Conservation (phyloP, 1,284 basidiomycete species). For the Inonotus obliquus region DNA sequence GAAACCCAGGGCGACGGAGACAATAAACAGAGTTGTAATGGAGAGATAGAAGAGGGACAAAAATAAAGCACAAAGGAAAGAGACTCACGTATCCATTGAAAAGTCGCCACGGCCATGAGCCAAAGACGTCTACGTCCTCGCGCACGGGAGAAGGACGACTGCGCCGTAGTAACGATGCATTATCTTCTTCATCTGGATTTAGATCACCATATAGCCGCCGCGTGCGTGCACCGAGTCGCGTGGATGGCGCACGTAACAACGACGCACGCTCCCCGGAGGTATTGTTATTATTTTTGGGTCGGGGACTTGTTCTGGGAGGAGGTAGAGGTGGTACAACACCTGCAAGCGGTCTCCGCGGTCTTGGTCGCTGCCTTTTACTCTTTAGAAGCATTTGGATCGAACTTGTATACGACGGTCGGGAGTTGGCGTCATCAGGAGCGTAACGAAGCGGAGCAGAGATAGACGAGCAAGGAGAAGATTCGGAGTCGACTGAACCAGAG, state of each 20-base stretch:
- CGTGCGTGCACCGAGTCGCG: constrained; percentile 11
- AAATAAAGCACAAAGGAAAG: background rate
- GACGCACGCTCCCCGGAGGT: constrained; percentile 2
- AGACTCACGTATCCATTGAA: constrained; percentile 61
- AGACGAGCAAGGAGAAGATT: constrained; percentile 63
- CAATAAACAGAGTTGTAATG: background rate
- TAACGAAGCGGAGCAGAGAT: constrained; percentile 67
- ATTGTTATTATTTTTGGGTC: background rate
- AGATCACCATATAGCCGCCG: background rate
- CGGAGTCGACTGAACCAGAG: constrained; percentile 33
- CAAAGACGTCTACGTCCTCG: constrained; percentile 44
- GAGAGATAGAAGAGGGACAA: background rate
- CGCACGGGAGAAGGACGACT: constrained; percentile 30
- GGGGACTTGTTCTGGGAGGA: background rate
- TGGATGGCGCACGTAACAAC: constrained; percentile 8
- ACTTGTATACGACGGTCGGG: constrained; percentile 32
- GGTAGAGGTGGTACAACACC: background rate
- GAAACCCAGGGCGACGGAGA: background rate
- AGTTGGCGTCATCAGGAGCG: constrained; percentile 42
- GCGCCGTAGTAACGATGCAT: constrained; percentile 23
- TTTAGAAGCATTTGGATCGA: constrained; percentile 2
- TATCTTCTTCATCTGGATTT: constrained; percentile 26
- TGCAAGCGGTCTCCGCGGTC: background rate
- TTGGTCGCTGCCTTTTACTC: background rate
- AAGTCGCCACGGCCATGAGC: constrained; percentile 61